These are phyloP conservation scores for Vanrija humicola DNA, from an alignment of 1,284 basidiomycete genomes.

Conservation along the genomic window DNA sequence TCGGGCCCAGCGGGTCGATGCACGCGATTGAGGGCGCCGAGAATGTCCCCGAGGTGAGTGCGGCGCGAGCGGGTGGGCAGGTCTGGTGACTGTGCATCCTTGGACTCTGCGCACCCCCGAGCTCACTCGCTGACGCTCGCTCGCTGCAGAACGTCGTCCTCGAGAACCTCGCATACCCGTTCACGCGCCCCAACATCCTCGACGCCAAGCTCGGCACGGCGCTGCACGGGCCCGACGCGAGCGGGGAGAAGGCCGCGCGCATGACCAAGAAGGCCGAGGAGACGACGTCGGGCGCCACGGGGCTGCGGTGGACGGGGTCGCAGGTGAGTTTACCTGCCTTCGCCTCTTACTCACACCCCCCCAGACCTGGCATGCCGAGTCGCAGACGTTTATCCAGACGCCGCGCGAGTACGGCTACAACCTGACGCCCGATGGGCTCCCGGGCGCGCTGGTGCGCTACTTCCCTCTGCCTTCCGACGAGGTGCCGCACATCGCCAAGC, in stretches of 20 bases:
- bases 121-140: constrained; percentile 6
- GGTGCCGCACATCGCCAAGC: not conserved
- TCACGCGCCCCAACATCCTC: constrained; percentile 75
- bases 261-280: constrained; percentile 69
- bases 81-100: too few relatives aligned
- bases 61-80: not conserved
- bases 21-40: constrained; percentile 13
- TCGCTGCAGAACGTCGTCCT: constrained; percentile 68
- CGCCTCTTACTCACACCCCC: not conserved
- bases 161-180: constrained; percentile 73
- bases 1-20: constrained; percentile 43
- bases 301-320: constrained; percentile 80
- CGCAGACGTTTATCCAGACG: constrained; percentile 58
- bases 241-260: constrained; percentile 69
- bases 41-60: constrained; percentile 27
- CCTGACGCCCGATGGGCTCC: constrained; percentile 64
- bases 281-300: constrained; percentile 71
- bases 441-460: constrained; percentile 69
- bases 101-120: too few relatives aligned
- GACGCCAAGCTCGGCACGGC: constrained; percentile 90
- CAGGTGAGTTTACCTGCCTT: constrained; percentile 57
- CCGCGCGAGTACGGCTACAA: constrained; percentile 78
- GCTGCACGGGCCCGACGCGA: constrained; percentile 60
- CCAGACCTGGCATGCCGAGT: constrained; percentile 68
- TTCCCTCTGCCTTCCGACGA: constrained; percentile 58